Base-by-base conservation (phyloP, 495 filamentous ascomycete species). In the Penicillium simplicissimum region DNA sequence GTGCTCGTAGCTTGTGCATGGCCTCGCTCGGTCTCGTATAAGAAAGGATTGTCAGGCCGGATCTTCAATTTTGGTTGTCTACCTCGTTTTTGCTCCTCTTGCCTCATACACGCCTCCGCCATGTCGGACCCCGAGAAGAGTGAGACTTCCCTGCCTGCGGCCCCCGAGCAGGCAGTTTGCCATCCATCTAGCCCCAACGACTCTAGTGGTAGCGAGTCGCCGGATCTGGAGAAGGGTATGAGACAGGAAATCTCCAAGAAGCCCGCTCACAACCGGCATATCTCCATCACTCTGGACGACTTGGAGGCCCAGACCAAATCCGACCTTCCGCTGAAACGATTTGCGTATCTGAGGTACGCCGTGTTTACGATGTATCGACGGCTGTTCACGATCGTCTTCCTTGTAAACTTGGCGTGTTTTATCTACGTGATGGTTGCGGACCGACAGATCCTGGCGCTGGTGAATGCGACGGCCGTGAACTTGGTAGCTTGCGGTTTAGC, bases 401-500 rank as follows among this genome's bases (percentile, higher is more conserved):
- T 74, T 14, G 70, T 61, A 57, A 85, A 86, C 66, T 47, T 80
- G 42, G 71, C 72, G 19, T 69, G 70, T 7, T 72, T 84, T 36
- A 65, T 78, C 47, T 68, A 71, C 14, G 59, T 79, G 28, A 61
- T 67, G 52, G 54, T 61, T 10, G 40, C 59, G 1, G 55, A 71
- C 59, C 60, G 62, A 5, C 52, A 61, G 21, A 36, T 63, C 7
- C 35, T 74, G 14, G 56, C 65, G 1, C 63, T 71, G 25, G 67
- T 71, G 45, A 79, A 76, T 56, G 81, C 79, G 3, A 66, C 69
- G 13, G 71, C 79, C 23, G 67, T 73, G 1, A 83, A 83, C 51
- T 63, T 82, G 47, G 65, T 71, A 2, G 67, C 70, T 3, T 69
- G 76, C 8, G 72, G 81, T 58, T 70, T 88, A 10, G 85, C 87